phyloP scores from a whole-genome alignment of 805 yeast genomes.

The Saccharomycopsis synnaedendra region DNA sequence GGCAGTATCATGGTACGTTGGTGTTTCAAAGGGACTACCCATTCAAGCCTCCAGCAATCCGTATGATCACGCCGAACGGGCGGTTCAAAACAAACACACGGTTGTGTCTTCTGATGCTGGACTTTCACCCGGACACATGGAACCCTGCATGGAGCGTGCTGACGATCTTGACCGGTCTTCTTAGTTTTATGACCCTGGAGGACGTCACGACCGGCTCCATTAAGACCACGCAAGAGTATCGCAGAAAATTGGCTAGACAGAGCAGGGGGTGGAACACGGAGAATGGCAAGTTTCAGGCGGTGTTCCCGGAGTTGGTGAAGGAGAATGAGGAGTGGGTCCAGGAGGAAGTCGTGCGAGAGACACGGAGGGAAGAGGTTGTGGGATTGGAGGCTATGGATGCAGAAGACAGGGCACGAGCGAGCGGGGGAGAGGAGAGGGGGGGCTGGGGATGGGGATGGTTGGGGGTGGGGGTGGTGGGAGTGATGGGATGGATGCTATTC shows the following conservation, averaged over 20 bases:
- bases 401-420: constrained; percentile 56
- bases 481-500: neutral
- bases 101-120: constrained; percentile 85
- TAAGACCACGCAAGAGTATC: constrained; percentile 45
- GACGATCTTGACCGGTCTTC: constrained; percentile 75
- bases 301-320: constrained; percentile 60
- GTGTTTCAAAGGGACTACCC: constrained; percentile 81
- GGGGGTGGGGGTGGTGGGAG: no score
- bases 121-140: constrained; percentile 92
- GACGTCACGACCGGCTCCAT: constrained; percentile 83
- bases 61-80: constrained; percentile 86
- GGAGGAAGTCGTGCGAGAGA: constrained; percentile 7
- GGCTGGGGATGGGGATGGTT: neutral
- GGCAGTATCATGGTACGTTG: constrained; percentile 85
- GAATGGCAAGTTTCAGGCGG: constrained; percentile 34
- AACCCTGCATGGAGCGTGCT: constrained; percentile 94
- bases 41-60: constrained; percentile 81
- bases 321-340: constrained; percentile 21
- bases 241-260: constrained; percentile 43
- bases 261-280: constrained; percentile 40
- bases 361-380: constrained; percentile 22
- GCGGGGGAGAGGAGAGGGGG: constrained; percentile 12
- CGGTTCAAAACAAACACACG: constrained; percentile 73
- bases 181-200: constrained; percentile 85
- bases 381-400: constrained; percentile 41